These are phyloP conservation scores for Cucurbita ficifolia DNA, from an alignment of 306 rosid species.

Conservation along the genomic window DNA sequence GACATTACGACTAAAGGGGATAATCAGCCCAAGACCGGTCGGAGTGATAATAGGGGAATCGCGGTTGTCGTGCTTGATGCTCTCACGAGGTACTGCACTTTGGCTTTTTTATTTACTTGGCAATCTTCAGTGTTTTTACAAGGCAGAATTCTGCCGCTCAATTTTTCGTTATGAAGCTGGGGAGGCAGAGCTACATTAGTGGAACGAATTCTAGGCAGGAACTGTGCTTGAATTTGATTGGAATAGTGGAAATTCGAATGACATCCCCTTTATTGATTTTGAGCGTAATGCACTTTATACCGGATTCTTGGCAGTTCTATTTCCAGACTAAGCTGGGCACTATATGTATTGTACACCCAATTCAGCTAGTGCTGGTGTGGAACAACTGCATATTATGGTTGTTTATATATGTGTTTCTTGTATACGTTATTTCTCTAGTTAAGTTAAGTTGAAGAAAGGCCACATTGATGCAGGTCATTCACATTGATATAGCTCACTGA, in stretches of 20 bases:
- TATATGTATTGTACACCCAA: not conserved
- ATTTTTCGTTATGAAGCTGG: not conserved
- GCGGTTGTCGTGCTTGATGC: slow-evolving; percentile 99
- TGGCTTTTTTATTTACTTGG: not conserved
- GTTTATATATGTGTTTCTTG: not conserved
- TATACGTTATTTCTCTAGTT: not conserved
- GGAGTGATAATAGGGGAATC: slow-evolving; percentile 89
- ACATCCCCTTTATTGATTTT: not conserved
- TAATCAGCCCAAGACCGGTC: slow-evolving; percentile 77
- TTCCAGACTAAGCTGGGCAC: not conserved
- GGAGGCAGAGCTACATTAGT: not conserved
- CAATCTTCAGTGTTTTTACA: not conserved
- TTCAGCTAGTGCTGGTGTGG: not conserved
- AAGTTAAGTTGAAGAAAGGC: not conserved
- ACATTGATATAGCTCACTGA: not conserved
- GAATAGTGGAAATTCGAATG: not conserved
- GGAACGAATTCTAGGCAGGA: not conserved
- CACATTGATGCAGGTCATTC: not conserved
- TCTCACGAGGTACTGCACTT: slow-evolving; percentile 53
- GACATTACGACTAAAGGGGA: slow-evolving; percentile 78
- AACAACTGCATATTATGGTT: not conserved
- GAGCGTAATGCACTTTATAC: not conserved
- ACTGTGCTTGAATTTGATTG: not conserved
- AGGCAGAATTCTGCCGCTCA: not conserved
- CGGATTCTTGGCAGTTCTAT: not conserved